Base-by-base conservation (phyloP, 1,139 yeast genomes). In the Taphrina flavorubra region DNA sequence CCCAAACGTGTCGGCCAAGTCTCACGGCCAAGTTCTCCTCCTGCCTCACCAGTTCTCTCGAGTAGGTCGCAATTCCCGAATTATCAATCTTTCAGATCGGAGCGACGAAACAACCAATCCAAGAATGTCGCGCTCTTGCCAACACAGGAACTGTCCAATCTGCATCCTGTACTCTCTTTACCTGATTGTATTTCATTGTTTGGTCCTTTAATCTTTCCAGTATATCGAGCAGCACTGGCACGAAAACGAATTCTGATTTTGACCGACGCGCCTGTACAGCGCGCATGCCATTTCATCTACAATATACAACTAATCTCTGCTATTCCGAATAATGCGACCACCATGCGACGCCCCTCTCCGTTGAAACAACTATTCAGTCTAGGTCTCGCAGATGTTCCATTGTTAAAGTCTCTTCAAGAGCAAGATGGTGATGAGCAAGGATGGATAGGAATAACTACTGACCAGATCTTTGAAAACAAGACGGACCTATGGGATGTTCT, bases 281-380 rank as follows among this genome's bases (percentile, higher is more conserved):
- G 62, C 13, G 62, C 62, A 7, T 58, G 62, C 31, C 62, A 58
- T 20, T 58, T 58, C 25, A 58, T 58, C 20, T 58, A 58, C 62
- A 58, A 58, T 40, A 42, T 58, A 11, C 62, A 58, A 44, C 62
- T 58, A 14, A 42, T 58, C 18, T 44, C 51, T 44, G 62, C 62
- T 8, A 58, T 58, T n/a, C 62, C 62, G n/a, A 58, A 58, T 31
- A 42, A 58, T 13, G 62, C 62, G 20, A 44, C 42, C 14, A 58
- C 62, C 18, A 58, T 58, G 62, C n/a, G 51, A 31, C 39, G 62
- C 1, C 62, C 62, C 13, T 58, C 62, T 6, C 62, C 62, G 6
- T 20, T 58, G 11, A 51, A 53, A 42, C 62, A 58, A 36, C 31
- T 58, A 1, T 58, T 58, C 62, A 36, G 62, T 16, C 62, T 58